Conservation (phyloP, 2,329 filamentous ascomycete species). For the Onygenales sp. region DNA sequence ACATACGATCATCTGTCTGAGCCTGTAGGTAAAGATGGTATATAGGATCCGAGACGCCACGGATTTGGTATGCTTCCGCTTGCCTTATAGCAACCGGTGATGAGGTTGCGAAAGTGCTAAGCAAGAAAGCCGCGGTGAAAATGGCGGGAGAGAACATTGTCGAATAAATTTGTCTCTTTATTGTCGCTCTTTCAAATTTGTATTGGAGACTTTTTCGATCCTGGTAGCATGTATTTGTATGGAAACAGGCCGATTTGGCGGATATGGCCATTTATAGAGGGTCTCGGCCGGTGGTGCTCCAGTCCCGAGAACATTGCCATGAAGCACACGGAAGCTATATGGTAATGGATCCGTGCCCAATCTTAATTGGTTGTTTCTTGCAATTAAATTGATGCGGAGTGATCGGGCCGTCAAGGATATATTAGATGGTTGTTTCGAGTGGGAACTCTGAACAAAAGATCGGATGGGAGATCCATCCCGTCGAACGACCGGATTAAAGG, state of each 20-base stretch:
- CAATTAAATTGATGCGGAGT: not conserved
- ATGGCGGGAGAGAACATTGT: not conserved
- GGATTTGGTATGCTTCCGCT: slow-evolving; percentile 29
- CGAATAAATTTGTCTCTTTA: not conserved
- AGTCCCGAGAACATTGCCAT: too few species aligned
- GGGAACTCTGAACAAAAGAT: too few species aligned
- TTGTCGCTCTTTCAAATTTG: too few species aligned
- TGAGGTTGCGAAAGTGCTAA: not conserved
- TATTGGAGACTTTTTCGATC: too few species aligned
- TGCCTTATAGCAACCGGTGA: not conserved
- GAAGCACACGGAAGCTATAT: too few species aligned
- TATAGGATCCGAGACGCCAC: slow-evolving; percentile 41
- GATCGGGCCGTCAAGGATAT: not conserved
- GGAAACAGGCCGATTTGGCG: too few species aligned
- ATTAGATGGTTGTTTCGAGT: not conserved
- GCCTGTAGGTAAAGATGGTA: slow-evolving; percentile 46
- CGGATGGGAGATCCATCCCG: too few species aligned
- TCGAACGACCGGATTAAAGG: too few species aligned
- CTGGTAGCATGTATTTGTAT: too few species aligned
- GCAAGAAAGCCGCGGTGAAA: not conserved
- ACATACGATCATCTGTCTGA: slow-evolving; percentile 32
- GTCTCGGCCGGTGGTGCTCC: too few species aligned
- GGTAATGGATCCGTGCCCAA: not conserved
- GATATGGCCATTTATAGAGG: too few species aligned
- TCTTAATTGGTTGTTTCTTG: not conserved